Evolutionary conservation across 2,329 filamentous ascomycete species (phyloP).

Genomic region (Hypoxylon sp.): DNA sequence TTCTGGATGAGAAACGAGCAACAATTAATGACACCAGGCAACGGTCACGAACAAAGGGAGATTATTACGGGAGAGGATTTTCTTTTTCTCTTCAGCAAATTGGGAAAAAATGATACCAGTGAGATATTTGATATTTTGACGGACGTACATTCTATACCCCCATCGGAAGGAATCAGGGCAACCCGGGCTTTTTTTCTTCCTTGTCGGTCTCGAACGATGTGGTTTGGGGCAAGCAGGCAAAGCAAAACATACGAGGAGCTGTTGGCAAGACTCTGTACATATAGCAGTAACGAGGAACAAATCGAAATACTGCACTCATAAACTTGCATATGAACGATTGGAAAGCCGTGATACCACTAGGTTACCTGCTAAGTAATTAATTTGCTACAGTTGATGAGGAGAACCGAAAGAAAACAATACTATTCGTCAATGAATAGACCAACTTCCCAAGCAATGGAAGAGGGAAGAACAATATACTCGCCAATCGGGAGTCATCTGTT

Average conservation of each 20-base stretch:
- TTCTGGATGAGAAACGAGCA: slow-evolving; percentile 39
- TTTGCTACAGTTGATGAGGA: no score
- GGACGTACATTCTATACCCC: slow-evolving; percentile 38
- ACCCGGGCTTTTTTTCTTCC: slow-evolving; percentile 3
- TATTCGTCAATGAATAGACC: no score
- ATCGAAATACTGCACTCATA: slow-evolving; percentile 12
- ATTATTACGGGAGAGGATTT: slow-evolving; percentile 3
- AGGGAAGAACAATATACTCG: no score
- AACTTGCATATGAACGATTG: not conserved
- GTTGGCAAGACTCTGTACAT: slow-evolving; percentile 26
- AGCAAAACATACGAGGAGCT: slow-evolving; percentile 19
- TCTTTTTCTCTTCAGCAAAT: slow-evolving; percentile 16
- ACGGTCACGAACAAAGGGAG: slow-evolving; percentile 34
- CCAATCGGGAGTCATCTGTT: no score
- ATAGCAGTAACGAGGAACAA: slow-evolving; percentile 30
- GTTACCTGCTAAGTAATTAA: not conserved
- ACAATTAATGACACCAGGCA: slow-evolving; percentile 42
- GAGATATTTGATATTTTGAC: slow-evolving; percentile 22
- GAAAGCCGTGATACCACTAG: not conserved
- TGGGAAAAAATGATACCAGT: slow-evolving; percentile 38
- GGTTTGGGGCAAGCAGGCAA: slow-evolving; percentile 4
- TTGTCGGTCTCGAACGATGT: slow-evolving; percentile 9
- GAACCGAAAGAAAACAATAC: no score
- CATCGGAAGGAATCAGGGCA: slow-evolving; percentile 28
- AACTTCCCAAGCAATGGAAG: no score